These are phyloP conservation scores for Lepidium campestre DNA, from an alignment of 441 rosid genomes.

Conservation along the genomic window DNA sequence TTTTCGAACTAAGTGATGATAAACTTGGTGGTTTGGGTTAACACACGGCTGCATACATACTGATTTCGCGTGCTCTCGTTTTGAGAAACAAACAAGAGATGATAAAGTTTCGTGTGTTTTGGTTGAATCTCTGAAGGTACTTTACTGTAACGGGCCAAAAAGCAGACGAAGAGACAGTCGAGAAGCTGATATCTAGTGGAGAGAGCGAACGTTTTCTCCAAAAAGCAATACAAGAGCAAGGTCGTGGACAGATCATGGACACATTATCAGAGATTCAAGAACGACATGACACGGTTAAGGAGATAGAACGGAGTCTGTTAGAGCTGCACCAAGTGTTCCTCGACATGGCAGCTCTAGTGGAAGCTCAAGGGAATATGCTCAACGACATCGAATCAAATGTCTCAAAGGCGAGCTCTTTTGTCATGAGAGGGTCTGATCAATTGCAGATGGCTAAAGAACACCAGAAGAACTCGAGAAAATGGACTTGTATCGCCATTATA, in stretches of 20 bases:
- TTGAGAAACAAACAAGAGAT: constrained; percentile 1
- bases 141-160: constrained; percentile 47
- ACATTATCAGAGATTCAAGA: constrained; percentile 54
- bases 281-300: constrained; percentile 43
- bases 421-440: constrained; percentile 39
- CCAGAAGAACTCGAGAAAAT: constrained; percentile 41
- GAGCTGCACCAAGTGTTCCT: constrained; percentile 53
- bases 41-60: too few relatives aligned
- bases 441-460: constrained; percentile 32
- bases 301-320: constrained; percentile 43
- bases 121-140: constrained; percentile 28
- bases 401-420: constrained; percentile 45
- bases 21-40: too few relatives aligned
- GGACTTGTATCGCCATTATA: constrained; percentile 36
- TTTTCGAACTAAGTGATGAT: background rate
- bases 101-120: background rate
- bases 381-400: constrained; percentile 53
- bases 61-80: background rate
- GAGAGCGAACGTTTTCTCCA: constrained; percentile 49
- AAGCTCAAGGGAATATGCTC: constrained; percentile 52
- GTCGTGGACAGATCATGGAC: constrained; percentile 47
- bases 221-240: constrained; percentile 58
- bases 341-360: constrained; percentile 55
- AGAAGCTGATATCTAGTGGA: constrained; percentile 51
- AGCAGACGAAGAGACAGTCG: constrained; percentile 41